Percentiles rank a stretch among this genome's conserved stretches.
Conservation (phyloP, 345 rosid species). For the Arabis hirsuta region DNA sequence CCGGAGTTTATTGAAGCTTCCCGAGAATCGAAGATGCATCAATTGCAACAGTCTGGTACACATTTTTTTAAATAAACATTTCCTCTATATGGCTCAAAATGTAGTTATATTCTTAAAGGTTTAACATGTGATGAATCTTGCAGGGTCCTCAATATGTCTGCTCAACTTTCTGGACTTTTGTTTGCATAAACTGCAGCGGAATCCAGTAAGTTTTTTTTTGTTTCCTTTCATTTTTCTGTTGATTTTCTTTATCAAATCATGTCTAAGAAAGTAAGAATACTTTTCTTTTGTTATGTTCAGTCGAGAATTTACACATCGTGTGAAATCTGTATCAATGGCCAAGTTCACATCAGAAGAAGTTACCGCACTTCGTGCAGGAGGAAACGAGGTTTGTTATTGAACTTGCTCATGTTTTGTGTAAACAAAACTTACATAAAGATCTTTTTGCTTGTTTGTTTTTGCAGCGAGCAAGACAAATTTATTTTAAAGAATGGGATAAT, state of each 20-base stretch:
- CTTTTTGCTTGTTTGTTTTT: constrained; percentile 22
- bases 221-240: background rate
- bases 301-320: constrained; percentile 89
- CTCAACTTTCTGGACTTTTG: constrained; percentile 84
- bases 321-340: constrained; percentile 93
- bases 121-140: constrained; percentile 27
- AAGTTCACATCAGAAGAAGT: constrained; percentile 87
- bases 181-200: constrained; percentile 87
- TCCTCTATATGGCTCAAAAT: background rate
- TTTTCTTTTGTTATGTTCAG: constrained; percentile 44
- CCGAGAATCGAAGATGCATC: constrained; percentile 82
- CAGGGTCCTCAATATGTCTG: constrained; percentile 99
- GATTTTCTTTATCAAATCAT: constrained; percentile 8
- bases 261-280: background rate
- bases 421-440: constrained; percentile 1
- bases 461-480: constrained; percentile 79
- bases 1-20: constrained; percentile 71
- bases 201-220: constrained; percentile 59
- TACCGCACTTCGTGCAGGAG: constrained; percentile 72
- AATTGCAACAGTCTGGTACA: constrained; percentile 83
- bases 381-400: constrained; percentile 71
- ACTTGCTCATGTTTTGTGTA: constrained; percentile 17
- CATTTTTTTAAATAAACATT: background rate
- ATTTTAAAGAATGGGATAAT: constrained; percentile 75
- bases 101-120: constrained; percentile 5